These are phyloP conservation scores for Venturia oleaginea DNA, from an alignment of 2,329 filamentous ascomycete species.

Conservation along the genomic window DNA sequence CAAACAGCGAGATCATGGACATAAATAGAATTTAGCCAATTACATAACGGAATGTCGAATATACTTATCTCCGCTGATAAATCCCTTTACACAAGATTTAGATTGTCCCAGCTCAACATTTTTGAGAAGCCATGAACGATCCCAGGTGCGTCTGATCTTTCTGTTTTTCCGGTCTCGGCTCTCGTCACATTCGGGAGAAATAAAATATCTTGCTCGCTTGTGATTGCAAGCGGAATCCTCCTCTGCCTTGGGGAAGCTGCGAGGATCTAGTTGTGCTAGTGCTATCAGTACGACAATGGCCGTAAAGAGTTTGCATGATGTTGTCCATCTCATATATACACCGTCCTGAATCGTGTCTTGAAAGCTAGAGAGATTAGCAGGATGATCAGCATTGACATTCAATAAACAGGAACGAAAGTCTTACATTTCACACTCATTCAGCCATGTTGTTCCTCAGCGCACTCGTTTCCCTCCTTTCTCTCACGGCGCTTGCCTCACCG, in stretches of 20 bases:
- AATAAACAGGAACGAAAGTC: conserved; percentile 1
- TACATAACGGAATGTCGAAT: neutral
- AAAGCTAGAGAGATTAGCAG: neutral
- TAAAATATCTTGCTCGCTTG: conserved; percentile 1
- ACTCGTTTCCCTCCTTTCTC: conserved; percentile 4
- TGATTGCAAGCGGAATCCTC: neutral
- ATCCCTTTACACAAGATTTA: neutral
- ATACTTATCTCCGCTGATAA: conserved; percentile 6
- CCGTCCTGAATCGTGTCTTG: neutral
- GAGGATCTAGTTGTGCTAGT: neutral
- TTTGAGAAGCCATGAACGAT: neutral
- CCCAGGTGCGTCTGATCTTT: neutral
- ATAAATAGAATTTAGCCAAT: neutral
- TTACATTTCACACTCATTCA: conserved; percentile 6
- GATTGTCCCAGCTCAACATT: neutral
- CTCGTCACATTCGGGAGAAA: neutral
- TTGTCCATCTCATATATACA: neutral
- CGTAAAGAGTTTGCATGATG: neutral
- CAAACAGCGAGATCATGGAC: conserved; percentile 1
- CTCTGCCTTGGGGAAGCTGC: neutral
- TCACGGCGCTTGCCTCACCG: neutral
- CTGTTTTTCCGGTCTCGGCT: neutral
- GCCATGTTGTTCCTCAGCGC: conserved; percentile 9
- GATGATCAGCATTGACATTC: neutral
- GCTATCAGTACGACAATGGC: neutral